Percentiles rank a stretch among this genome's conserved stretches.
Evolutionary conservation across 2,329 filamentous ascomycete genomes (phyloP).

Genomic region (Exophiala lecanii-corni): DNA sequence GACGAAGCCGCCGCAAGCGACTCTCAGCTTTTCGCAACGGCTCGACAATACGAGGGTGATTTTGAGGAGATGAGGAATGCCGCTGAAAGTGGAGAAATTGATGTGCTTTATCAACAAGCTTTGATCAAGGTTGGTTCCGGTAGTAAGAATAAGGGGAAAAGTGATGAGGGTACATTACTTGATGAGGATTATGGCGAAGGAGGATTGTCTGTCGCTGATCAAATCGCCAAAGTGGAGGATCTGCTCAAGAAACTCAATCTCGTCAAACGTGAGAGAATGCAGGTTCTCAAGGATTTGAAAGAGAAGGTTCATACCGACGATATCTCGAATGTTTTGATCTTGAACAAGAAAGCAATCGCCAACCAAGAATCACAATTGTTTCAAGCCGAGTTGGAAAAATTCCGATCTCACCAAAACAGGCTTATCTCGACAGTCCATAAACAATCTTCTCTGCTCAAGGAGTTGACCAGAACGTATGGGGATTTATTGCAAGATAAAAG

Average conservation of each 20-base stretch:
- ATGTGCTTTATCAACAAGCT: conserved; percentile 81
- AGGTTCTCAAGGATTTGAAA: conserved; percentile 93
- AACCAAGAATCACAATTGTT: conserved; percentile 91
- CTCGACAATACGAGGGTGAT: conserved; percentile 78
- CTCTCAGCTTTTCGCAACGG: conserved; percentile 72
- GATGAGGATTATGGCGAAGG: conserved; percentile 87
- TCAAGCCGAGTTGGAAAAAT: conserved; percentile 95
- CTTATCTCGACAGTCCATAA: conserved; percentile 93
- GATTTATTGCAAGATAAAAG: conserved; percentile 87
- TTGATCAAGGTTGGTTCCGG: conserved; percentile 69
- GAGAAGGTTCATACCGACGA: conserved; percentile 93
- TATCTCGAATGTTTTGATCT: conserved; percentile 91
- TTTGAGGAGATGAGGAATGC: conserved; percentile 95
- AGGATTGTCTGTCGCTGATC: conserved; percentile 74
- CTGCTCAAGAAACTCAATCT: conserved; percentile 85
- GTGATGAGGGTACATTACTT: conserved; percentile 71
- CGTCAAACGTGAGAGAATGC: conserved; percentile 84
- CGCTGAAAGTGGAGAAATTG: conserved; percentile 78
- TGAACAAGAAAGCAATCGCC: conserved; percentile 95
- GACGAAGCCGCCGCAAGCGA: conserved; percentile 88
- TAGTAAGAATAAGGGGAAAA: conserved; percentile 55
- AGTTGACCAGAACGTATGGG: conserved; percentile 82
- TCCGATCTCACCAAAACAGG: conserved; percentile 84
- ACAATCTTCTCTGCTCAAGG: conserved; percentile 89
- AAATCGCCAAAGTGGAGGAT: conserved; percentile 84